Conservation (phyloP, 225 moss, liverwort and hornwort genomes). For the Anthoceros angustus region DNA sequence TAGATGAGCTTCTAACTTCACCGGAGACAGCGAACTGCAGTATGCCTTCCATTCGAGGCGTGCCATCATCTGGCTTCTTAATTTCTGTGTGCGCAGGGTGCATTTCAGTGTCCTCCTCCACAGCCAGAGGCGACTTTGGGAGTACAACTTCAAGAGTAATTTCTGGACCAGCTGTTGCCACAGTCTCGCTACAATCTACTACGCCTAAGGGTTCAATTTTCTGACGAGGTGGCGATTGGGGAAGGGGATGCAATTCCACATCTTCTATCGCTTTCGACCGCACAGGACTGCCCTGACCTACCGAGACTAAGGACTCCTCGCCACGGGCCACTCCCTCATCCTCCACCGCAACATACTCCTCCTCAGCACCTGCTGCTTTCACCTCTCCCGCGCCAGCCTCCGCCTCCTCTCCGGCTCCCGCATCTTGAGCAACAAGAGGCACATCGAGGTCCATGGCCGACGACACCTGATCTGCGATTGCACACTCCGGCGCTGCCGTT, state of each 20-base stretch:
- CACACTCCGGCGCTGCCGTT: no score
- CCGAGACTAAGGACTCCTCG: not conserved
- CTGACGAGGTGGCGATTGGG: not conserved
- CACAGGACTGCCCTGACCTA: not conserved
- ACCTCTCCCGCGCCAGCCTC: no score
- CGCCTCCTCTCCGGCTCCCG: no score
- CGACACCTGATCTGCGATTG: no score
- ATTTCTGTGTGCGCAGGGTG: not conserved
- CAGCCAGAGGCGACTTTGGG: not conserved
- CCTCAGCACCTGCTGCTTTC: no score
- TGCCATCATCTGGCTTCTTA: conserved; percentile 4
- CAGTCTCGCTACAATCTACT: not conserved
- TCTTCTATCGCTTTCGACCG: not conserved
- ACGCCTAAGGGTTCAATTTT: not conserved
- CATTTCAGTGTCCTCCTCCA: not conserved
- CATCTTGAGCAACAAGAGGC: no score
- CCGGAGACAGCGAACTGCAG: not conserved
- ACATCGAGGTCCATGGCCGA: no score
- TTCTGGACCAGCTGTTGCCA: conserved; percentile 1
- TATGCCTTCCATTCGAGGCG: not conserved
- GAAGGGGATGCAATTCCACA: not conserved
- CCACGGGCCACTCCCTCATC: not conserved
- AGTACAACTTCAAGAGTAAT: not conserved
- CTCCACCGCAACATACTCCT: no score
- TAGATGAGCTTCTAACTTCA: not conserved